Evolutionary conservation across 2,329 filamentous ascomycete species (phyloP), one percentile per base, ranked within the genome.

Genomic region (Cyphellophora europaea): DNA sequence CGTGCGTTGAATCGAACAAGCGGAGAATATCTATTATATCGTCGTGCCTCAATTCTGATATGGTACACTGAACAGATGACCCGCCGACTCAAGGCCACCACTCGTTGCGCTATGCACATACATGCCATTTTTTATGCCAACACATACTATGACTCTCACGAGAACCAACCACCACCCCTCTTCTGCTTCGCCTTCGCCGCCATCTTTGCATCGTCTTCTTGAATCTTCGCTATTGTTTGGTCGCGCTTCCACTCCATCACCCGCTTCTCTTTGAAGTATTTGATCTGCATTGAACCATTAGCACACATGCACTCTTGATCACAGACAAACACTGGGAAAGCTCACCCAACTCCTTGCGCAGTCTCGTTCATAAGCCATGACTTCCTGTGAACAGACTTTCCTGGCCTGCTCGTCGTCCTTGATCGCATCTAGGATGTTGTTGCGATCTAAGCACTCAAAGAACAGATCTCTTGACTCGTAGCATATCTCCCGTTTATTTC

Each of bases 251-350:
- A 73, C 50, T 98, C 91, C 63, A 93, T 89, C 21, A 96, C 85
- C 52, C 91, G 73, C 64, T 87, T 82, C 62, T 95, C 88, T 69
- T 96, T 95, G 65, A 98, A 98, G 62, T 98, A 96, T 62, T 87
- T 86, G 42, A 95, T 83, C 85, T 91, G 50, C 35, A 48, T n/a
- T 29, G 15, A 30, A 13, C 37, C 16, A 30, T 30, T 13, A 15
- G 13, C 29, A 28, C 25, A 4, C 15, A 27, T 35, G 12, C 28
- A 32, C 38, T 32, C 36, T 13, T 14, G 11, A 16, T 27, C 3
- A 19, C 12, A 15, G 30, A 27, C 18, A 36, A 28, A 25, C 15
- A 18, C 14, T 16, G 36, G 19, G 17, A 19, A 3, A 30, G 72
- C 80, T 49, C 62, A 93, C 91, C 91, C 91, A 98, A 55, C 87